Conservation (phyloP, 768 basidiomycete genomes). For the Hericium alpestre region DNA sequence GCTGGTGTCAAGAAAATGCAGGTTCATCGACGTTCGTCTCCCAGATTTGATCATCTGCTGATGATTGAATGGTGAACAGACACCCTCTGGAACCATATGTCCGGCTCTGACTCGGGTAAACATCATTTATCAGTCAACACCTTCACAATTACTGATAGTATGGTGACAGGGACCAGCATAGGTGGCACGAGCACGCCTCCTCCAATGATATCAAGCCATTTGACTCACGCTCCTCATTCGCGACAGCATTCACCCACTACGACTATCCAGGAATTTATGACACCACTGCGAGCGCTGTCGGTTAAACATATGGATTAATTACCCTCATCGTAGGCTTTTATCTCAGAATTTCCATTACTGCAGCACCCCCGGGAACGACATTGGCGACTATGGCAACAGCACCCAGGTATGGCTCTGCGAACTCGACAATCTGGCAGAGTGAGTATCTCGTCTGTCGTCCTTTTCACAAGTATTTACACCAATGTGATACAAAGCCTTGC, state of each 20-base stretch:
- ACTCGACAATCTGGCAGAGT: slow-evolving; percentile 30
- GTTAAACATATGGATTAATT: background rate
- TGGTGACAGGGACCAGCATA: slow-evolving; percentile 19
- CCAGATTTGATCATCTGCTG: slow-evolving; percentile 6
- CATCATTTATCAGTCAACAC: background rate
- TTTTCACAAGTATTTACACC: background rate
- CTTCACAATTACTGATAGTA: background rate
- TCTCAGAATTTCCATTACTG: slow-evolving; percentile 53
- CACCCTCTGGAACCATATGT: slow-evolving; percentile 63
- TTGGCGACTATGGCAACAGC: slow-evolving; percentile 43
- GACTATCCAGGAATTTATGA: slow-evolving; percentile 21
- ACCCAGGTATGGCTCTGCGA: slow-evolving; percentile 39
- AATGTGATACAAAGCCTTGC: slow-evolving; percentile 32
- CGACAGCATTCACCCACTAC: slow-evolving; percentile 38
- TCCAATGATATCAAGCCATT: too few relatives aligned
- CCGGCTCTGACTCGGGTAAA: slow-evolving; percentile 27
- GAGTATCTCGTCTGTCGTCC: slow-evolving; percentile 2
- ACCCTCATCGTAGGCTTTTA: background rate
- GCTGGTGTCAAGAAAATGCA: slow-evolving; percentile 28
- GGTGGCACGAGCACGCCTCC: slow-evolving; percentile 5
- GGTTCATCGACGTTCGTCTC: slow-evolving; percentile 19
- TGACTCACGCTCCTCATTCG: background rate
- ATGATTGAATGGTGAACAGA: slow-evolving; percentile 12
- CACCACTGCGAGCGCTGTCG: background rate
- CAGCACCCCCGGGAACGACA: slow-evolving; percentile 42